These are phyloP conservation scores for Mimosa pudica DNA, from an alignment of 306 rosid genomes.

Conservation along the genomic window DNA sequence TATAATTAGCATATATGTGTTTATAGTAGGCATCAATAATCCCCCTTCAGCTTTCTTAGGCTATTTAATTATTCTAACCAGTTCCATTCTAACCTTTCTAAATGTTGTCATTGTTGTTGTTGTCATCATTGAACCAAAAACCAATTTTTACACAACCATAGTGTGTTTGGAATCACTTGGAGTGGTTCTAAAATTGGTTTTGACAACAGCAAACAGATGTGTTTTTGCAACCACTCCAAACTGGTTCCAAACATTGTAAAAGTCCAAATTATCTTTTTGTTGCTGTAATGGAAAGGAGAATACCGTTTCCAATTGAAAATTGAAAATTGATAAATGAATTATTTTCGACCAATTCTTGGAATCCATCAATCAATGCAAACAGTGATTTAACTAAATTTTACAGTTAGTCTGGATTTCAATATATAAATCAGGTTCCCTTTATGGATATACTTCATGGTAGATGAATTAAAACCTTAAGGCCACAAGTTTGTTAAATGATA, in stretches of 20 bases:
- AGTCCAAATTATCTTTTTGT: neutral
- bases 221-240: neutral
- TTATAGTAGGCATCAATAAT: neutral
- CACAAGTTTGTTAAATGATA: neutral
- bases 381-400: neutral
- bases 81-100: neutral
- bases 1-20: neutral
- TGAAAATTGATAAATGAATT: neutral
- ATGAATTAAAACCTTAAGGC: slow-evolving; percentile 4
- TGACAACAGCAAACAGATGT: neutral
- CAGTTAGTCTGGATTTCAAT: neutral
- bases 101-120: neutral
- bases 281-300: neutral
- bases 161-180: neutral
- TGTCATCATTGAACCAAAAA: neutral
- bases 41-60: neutral
- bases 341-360: neutral
- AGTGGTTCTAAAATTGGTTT: neutral
- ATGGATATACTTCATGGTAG: slow-evolving; percentile 28
- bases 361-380: neutral
- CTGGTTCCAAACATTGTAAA: neutral
- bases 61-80: neutral
- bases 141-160: neutral
- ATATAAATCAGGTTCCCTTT: slow-evolving; percentile 8
- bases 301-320: neutral